Evolutionary conservation across 805 yeast species (phyloP).

Genomic region (Candida wancherniae): DNA sequence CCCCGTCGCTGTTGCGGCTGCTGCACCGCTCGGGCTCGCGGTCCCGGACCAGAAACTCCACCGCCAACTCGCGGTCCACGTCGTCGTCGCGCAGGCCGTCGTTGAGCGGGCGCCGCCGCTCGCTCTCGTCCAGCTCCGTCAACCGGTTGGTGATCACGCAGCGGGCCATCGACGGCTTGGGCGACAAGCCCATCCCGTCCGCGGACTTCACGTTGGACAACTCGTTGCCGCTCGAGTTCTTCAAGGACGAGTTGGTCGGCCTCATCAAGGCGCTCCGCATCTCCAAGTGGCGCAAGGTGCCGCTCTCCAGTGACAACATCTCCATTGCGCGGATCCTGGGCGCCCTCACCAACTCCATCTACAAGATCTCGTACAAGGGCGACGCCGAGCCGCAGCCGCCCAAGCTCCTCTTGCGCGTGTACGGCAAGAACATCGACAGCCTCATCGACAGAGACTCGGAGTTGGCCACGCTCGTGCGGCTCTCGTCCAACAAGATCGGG

Average conservation of each 20-base stretch:
- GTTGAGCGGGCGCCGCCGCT: slow-evolving; percentile 25
- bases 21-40: slow-evolving; percentile 37
- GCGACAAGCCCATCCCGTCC: slow-evolving; percentile 40
- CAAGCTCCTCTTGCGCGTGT: slow-evolving; percentile 68
- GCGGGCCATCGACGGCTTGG: slow-evolving; percentile 23
- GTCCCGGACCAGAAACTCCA: slow-evolving; percentile 28
- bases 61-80: slow-evolving; percentile 32
- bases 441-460: slow-evolving; percentile 86
- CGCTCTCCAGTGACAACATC: slow-evolving; percentile 37
- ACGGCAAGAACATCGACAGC: slow-evolving; percentile 81
- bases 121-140: slow-evolving; percentile 33
- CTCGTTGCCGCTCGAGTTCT: slow-evolving; percentile 74
- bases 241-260: slow-evolving; percentile 73
- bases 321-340: slow-evolving; percentile 72
- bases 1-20: slow-evolving; percentile 14
- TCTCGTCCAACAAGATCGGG: slow-evolving; percentile 77
- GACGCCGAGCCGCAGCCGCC: slow-evolving; percentile 42
- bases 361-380: slow-evolving; percentile 57
- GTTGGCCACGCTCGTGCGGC: slow-evolving; percentile 62
- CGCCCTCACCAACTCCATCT: slow-evolving; percentile 89
- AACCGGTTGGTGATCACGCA: slow-evolving; percentile 25
- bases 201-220: slow-evolving; percentile 65
- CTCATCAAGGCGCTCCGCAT: slow-evolving; percentile 60
- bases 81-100: slow-evolving; percentile 33
- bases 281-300: slow-evolving; percentile 72